phyloP scores from a whole-genome alignment of 2,329 filamentous ascomycete genomes.

The Exophiala sp. region DNA sequence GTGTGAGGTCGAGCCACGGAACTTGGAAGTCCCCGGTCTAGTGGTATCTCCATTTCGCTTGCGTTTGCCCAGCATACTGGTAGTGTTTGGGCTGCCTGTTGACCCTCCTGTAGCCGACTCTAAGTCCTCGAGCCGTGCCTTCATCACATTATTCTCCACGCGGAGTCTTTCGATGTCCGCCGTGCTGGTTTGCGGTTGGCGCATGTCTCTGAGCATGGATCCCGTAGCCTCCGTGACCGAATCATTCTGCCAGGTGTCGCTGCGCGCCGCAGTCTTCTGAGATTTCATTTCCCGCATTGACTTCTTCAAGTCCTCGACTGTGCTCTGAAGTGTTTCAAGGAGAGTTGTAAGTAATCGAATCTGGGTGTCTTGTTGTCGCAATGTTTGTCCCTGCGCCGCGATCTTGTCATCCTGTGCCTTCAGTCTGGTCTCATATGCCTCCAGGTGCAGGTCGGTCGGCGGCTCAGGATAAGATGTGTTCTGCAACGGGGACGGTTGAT shows the following conservation, averaged over 20 bases:
- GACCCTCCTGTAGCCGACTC: conserved; percentile 12
- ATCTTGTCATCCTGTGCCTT: conserved; percentile 9
- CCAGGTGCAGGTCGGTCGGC: not conserved
- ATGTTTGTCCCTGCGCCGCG: conserved; percentile 7
- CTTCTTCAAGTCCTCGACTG: conserved; percentile 17
- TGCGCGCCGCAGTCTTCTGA: not conserved
- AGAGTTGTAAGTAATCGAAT: conserved; percentile 16
- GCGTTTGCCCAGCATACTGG: conserved; percentile 19
- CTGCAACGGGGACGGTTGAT: not conserved
- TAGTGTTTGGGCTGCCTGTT: not conserved
- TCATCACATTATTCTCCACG: conserved; percentile 24
- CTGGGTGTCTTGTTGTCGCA: conserved; percentile 20
- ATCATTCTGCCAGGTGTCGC: not conserved
- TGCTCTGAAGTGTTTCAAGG: conserved; percentile 17
- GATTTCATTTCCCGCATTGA: conserved; percentile 18
- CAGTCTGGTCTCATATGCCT: not conserved
- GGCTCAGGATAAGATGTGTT: not conserved
- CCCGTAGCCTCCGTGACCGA: conserved; percentile 8
- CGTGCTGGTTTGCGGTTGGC: conserved; percentile 8
- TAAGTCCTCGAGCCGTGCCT: conserved; percentile 19
- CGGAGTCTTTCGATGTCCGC: conserved; percentile 19
- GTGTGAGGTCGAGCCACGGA: not conserved
- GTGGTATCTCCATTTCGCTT: conserved; percentile 14
- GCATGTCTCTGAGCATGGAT: conserved; percentile 9
- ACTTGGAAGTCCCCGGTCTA: not conserved